Conservation (phyloP, 495 filamentous ascomycete species). For the Usnea hakonensis region DNA sequence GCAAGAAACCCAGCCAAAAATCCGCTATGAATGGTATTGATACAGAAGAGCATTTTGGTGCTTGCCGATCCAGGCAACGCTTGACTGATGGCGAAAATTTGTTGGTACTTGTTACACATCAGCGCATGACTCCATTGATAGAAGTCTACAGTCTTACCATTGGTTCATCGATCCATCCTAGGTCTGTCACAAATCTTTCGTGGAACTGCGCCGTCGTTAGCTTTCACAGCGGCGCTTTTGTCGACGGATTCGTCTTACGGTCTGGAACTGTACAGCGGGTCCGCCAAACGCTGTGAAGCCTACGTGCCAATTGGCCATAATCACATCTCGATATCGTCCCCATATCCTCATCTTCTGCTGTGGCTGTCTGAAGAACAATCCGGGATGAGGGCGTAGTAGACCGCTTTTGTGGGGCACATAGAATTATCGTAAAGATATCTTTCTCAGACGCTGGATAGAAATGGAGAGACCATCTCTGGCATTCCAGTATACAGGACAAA, state of each 20-base stretch:
- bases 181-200: slow-evolving; percentile 54
- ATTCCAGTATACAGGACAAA: not conserved
- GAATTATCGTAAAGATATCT: too few relatives aligned
- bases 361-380: not conserved
- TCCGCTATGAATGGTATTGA: slow-evolving; percentile 60
- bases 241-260: slow-evolving; percentile 27
- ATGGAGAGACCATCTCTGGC: not conserved
- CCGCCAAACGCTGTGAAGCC: slow-evolving; percentile 67
- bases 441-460: not conserved
- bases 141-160: slow-evolving; percentile 37
- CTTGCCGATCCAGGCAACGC: slow-evolving; percentile 67
- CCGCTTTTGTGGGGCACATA: not conserved
- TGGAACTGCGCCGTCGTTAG: slow-evolving; percentile 34
- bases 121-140: not conserved
- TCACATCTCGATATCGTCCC: slow-evolving; percentile 29
- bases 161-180: slow-evolving; percentile 67
- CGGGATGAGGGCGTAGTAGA: not conserved
- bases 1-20: slow-evolving; percentile 53
- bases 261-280: slow-evolving; percentile 65
- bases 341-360: slow-evolving; percentile 16
- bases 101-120: slow-evolving; percentile 54
- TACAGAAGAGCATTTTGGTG: slow-evolving; percentile 75
- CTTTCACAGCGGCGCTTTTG: not conserved
- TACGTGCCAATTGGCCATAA: slow-evolving; percentile 54
- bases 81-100: slow-evolving; percentile 74